phyloP scores from a whole-genome alignment of 2,329 filamentous ascomycete genomes.

The Sporothrix pseudoabietina region DNA sequence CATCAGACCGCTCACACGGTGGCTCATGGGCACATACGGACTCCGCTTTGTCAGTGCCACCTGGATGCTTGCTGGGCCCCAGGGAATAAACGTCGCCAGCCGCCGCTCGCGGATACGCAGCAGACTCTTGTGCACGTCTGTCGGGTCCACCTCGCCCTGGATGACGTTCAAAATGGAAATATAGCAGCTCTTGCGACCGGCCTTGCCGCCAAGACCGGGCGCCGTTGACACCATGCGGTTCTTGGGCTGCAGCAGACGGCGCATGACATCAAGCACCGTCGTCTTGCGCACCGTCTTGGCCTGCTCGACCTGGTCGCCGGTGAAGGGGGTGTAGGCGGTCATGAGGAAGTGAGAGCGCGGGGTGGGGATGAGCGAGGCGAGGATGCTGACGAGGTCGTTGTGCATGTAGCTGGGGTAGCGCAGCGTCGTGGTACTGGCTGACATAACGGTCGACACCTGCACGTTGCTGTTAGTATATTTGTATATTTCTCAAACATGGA shows the following conservation, averaged over 20 bases:
- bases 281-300: conserved; percentile 98
- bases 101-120: conserved; percentile 92
- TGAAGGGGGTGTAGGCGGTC: conserved; percentile 98
- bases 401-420: conserved; percentile 99
- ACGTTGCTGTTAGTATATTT: background rate
- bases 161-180: conserved; percentile 99
- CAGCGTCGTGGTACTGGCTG: conserved; percentile 92
- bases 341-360: conserved; percentile 97
- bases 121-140: conserved; percentile 96
- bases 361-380: conserved; percentile 93
- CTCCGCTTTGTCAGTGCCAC: conserved; percentile 96
- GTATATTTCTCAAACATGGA: background rate
- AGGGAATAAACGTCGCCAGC: conserved; percentile 95
- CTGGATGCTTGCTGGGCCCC: conserved; percentile 97
- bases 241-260: conserved; percentile 91
- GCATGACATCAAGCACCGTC: conserved; percentile 96
- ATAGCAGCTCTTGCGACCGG: conserved; percentile 89
- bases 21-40: conserved; percentile 90
- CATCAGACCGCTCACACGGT: conserved; percentile 95
- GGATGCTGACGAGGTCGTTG: conserved; percentile 95
- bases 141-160: conserved; percentile 96
- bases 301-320: conserved; percentile 91
- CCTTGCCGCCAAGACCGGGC: conserved; percentile 56
- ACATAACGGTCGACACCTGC: conserved; percentile 94
- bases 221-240: conserved; percentile 98